Conservation (phyloP, 306 rosid genomes). For the Ormosia emarginata region DNA sequence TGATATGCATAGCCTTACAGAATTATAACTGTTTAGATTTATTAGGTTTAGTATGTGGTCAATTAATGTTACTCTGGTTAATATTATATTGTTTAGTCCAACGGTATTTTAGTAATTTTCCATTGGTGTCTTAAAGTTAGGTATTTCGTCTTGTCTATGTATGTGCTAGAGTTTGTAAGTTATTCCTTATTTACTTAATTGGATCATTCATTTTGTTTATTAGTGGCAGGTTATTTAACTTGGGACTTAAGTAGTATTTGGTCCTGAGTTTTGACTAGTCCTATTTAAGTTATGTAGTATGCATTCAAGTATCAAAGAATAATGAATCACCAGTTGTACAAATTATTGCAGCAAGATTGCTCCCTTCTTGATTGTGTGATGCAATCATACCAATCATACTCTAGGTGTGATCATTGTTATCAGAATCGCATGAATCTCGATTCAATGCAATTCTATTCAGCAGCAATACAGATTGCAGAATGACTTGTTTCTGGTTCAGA, state of each 20-base stretch:
- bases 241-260: not conserved
- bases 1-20: not conserved
- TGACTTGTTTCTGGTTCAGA: no score
- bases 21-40: not conserved
- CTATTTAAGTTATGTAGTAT: not conserved
- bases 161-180: not conserved
- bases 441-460: no score
- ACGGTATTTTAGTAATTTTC: not conserved
- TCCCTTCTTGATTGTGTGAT: not conserved
- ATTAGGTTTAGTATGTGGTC: not conserved
- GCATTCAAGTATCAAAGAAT: not conserved
- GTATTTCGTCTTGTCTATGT: not conserved
- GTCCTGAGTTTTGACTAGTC: not conserved
- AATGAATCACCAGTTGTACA: not conserved
- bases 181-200: not conserved
- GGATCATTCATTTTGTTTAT: not conserved
- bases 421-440: no score
- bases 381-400: not conserved
- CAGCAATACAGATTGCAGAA: no score
- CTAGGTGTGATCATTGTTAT: no score
- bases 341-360: not conserved
- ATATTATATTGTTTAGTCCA: not conserved
- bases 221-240: not conserved
- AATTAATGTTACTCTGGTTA: not conserved
- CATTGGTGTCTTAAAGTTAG: not conserved